These are phyloP conservation scores for Phytophthora hybrid DNA, from an alignment of 352 stramenopile genomes.

Conservation along the genomic window DNA sequence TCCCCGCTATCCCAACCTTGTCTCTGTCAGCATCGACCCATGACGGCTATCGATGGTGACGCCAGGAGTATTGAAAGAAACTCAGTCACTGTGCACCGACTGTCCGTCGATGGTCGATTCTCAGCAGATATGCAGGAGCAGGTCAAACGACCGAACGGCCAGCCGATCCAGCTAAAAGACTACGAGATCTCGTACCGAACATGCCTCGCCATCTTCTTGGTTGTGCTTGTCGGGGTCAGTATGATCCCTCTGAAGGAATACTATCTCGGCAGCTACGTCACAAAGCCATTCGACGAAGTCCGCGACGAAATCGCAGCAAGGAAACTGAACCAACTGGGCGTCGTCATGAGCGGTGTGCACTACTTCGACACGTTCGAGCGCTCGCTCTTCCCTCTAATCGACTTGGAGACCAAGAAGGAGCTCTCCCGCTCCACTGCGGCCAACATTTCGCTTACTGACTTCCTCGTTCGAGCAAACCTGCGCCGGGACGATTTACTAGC, in stretches of 20 bases:
- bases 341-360: conserved; percentile 45
- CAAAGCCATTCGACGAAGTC: conserved; percentile 51
- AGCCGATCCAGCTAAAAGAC: conserved; percentile 15
- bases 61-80: neutral
- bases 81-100: conserved; percentile 3
- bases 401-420: conserved; percentile 23
- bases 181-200: conserved; percentile 38
- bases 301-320: conserved; percentile 42
- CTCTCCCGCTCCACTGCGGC: conserved; percentile 23
- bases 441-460: conserved; percentile 34
- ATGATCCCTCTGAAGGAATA: conserved; percentile 54
- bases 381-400: conserved; percentile 33
- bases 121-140: conserved; percentile 8
- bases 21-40: neutral
- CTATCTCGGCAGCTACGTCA: conserved; percentile 51
- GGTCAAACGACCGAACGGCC: neutral
- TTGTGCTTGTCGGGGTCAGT: conserved; percentile 23
- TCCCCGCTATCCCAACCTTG: neutral
- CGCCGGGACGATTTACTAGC: conserved; percentile 35
- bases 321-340: conserved; percentile 40
- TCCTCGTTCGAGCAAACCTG: conserved; percentile 47
- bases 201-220: conserved; percentile 31
- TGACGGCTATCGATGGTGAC: conserved; percentile 7
- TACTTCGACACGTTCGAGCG: conserved; percentile 49
- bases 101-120: conserved; percentile 20